Evolutionary conservation across 2,329 filamentous ascomycete genomes (phyloP).

Genomic region (Canariomyces notabilis): DNA sequence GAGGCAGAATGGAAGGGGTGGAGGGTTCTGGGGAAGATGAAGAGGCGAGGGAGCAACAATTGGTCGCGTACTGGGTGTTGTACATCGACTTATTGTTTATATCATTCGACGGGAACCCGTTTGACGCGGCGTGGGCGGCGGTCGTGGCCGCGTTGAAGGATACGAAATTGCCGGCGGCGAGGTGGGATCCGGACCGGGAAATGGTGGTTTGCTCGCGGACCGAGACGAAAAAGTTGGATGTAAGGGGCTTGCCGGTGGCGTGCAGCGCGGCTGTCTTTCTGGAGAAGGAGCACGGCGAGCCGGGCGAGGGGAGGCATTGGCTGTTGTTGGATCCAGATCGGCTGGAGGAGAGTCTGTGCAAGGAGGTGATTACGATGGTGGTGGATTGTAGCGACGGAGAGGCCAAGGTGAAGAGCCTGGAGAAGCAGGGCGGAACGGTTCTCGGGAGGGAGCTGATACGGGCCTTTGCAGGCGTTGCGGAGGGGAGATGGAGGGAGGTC

Average conservation of each 20-base stretch:
- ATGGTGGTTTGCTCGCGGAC: constrained; percentile 66
- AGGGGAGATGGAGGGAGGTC: constrained; percentile 60
- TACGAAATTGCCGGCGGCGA: constrained; percentile 70
- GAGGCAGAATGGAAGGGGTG: constrained; percentile 25
- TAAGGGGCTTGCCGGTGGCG: constrained; percentile 67
- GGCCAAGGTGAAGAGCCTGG: constrained; percentile 62
- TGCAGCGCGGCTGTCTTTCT: constrained; percentile 76
- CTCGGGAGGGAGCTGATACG: constrained; percentile 60
- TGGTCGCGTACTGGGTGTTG: constrained; percentile 89
- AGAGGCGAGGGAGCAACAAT: constrained; percentile 34
- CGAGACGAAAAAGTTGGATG: constrained; percentile 49
- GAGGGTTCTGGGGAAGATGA: constrained; percentile 24
- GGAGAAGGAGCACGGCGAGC: constrained; percentile 48
- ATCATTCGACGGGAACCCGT: constrained; percentile 84
- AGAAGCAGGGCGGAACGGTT: constrained; percentile 75
- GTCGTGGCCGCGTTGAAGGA: constrained; percentile 74
- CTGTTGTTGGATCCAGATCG: constrained; percentile 82
- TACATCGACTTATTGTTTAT: constrained; percentile 96
- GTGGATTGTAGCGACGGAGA: constrained; percentile 59
- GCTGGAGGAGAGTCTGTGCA: constrained; percentile 80
- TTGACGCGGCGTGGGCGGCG: constrained; percentile 86
- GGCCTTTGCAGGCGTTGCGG: constrained; percentile 54
- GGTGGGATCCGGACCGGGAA: constrained; percentile 80
- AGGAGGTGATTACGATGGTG: constrained; percentile 77
- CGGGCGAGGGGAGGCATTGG: constrained; percentile 53